These are phyloP conservation scores for Rhodotorula taiwanensis DNA, from an alignment of 768 basidiomycete species.

Conservation along the genomic window DNA sequence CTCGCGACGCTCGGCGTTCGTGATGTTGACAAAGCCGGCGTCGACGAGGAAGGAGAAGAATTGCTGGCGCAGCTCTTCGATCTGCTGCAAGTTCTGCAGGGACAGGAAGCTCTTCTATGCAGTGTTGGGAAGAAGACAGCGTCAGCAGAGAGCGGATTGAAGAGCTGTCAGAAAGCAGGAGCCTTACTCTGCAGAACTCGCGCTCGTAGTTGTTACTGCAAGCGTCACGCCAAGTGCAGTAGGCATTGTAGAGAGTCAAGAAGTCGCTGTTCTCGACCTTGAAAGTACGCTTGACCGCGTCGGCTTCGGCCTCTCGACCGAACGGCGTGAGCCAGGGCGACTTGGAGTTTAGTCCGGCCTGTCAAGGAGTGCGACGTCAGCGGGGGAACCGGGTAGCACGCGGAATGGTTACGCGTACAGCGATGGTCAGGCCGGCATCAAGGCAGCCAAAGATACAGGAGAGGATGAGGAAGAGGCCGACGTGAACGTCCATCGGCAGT, in stretches of 20 bases:
- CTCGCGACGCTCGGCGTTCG: slow-evolving; percentile 59
- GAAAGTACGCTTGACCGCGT: slow-evolving; percentile 73
- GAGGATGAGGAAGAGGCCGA: slow-evolving; percentile 83
- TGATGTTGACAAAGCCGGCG: slow-evolving; percentile 70
- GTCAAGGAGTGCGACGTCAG: too few relatives aligned
- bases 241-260: slow-evolving; percentile 83
- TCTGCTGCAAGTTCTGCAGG: slow-evolving; percentile 77
- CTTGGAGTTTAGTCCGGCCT: slow-evolving; percentile 79
- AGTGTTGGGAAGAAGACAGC: too few relatives aligned
- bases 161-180: too few relatives aligned
- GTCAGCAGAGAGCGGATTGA: slow-evolving; percentile 58
- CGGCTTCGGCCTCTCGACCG: slow-evolving; percentile 78
- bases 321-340: slow-evolving; percentile 86
- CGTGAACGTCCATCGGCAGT: slow-evolving; percentile 89
- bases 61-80: slow-evolving; percentile 92
- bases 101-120: slow-evolving; percentile 25
- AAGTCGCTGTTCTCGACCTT: slow-evolving; percentile 86
- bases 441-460: slow-evolving; percentile 80
- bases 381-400: not conserved
- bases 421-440: slow-evolving; percentile 94
- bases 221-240: slow-evolving; percentile 74
- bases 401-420: slow-evolving; percentile 41
- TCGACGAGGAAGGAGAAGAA: slow-evolving; percentile 82
- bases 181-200: slow-evolving; percentile 66
- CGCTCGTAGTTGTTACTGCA: slow-evolving; percentile 59